These are phyloP conservation scores for Syncephalis fuscata DNA, from an alignment of 371 early-diverging fungal genomes.

Conservation along the genomic window DNA sequence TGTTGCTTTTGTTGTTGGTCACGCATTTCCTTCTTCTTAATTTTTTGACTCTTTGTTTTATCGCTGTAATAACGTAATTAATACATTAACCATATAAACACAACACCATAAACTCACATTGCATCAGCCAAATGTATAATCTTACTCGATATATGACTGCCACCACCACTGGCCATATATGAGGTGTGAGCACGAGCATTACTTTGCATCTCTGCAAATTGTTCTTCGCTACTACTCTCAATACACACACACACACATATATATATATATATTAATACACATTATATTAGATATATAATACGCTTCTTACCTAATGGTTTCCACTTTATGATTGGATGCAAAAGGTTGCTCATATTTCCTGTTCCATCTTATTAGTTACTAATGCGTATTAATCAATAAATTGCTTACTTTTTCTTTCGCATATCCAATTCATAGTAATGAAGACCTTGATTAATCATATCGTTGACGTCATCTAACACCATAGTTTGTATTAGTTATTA, in stretches of 20 bases:
- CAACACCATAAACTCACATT: too few species aligned
- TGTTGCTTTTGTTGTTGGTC: background rate
- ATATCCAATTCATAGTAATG: conserved; percentile 74
- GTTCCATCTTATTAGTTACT: background rate
- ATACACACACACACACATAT: too few species aligned
- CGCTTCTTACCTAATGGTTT: conserved; percentile 26
- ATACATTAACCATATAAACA: too few species aligned
- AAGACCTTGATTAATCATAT: conserved; percentile 90
- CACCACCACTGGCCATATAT: background rate
- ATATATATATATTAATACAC: too few species aligned
- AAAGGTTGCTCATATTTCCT: conserved; percentile 13
- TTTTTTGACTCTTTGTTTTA: conserved; percentile 3
- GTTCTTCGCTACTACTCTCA: conserved; percentile 41
- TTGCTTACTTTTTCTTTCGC: conserved; percentile 15
- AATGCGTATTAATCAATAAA: conserved; percentile 2
- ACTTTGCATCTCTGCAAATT: conserved; percentile 32
- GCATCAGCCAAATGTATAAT: background rate
- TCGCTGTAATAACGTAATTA: conserved; percentile 6
- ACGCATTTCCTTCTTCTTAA: background rate
- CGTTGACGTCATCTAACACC: conserved; percentile 51
- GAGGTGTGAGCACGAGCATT: conserved; percentile 9
- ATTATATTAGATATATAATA: too few species aligned
- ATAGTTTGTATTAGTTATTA: background rate
- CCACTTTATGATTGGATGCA: conserved; percentile 8
- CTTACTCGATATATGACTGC: background rate